Base-by-base conservation (phyloP, 352 stramenopile species). In the Saprolegnia parasitica region DNA sequence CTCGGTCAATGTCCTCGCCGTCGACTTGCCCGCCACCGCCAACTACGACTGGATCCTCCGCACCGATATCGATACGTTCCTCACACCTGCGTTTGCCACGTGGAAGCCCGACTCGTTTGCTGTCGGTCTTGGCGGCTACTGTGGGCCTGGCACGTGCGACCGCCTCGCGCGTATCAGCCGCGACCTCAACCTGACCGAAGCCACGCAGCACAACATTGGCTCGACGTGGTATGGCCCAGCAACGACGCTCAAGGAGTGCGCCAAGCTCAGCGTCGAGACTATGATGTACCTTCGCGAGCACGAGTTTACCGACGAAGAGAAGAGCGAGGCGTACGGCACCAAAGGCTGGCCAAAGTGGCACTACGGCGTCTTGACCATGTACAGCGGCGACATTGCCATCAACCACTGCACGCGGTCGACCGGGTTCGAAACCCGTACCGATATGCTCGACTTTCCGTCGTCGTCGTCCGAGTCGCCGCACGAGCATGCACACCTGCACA, bases 61-160 rank as follows among this genome's bases (percentile, higher is more conserved):
- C n/a, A 68, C 62, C 50, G 62, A 68, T 21, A 39, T 68, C 4
- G 62, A 68, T 23, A 68, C 62, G 24, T 68, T 68, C 32, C 29
- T 68, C 35, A 68, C 62, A n/a, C 62, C 62, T 58, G 62, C 40
- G 29, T 68, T 68, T 68, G 15, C 62, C 4, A 68, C 39, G 21
- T 68, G 62, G 62, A 58, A 35, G 21, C 62, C 62, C 20, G 15
- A 57, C 26, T 56, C 29, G 15, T 39, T 68, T 4, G 40, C 21
- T 16, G 46, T 68, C 5, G 62, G 62, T 5, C 13, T 39, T 20
- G 62, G 62, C 10, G 42, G 5, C n/a, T 68, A 68, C 37, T 58
- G 11, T 5, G 18, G 26, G 5, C 20, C 62, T 18, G 52, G 21
- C 13, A 66, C 58, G 1, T 24, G 29, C 29, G 58, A 66, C 9